phyloP scores from a whole-genome alignment of 148 eudicot genomes.

The Vaccinium darrowii region DNA sequence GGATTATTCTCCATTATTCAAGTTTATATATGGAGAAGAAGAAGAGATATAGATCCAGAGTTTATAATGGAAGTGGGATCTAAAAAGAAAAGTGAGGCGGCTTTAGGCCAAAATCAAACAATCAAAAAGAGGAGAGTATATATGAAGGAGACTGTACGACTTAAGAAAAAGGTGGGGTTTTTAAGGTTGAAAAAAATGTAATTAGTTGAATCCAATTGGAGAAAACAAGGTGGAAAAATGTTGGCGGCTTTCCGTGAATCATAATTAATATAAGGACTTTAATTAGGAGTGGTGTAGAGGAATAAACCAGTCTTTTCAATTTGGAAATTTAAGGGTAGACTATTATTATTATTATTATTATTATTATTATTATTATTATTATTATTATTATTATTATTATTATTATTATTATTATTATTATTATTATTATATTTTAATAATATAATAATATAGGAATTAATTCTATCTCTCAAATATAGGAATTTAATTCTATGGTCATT shows the following conservation, averaged over 20 bases:
- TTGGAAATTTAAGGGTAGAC: neutral
- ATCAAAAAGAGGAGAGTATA: neutral
- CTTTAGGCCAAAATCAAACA: conserved; percentile 13
- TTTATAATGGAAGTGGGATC: neutral
- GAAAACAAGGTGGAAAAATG: neutral
- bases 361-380: too few relatives aligned
- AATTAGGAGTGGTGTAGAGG: neutral
- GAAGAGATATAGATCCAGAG: neutral
- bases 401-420: too few relatives aligned
- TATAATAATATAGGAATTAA: neutral
- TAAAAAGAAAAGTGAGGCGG: conserved; percentile 16
- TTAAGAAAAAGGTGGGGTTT: neutral
- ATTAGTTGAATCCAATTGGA: neutral
- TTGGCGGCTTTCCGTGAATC: conserved; percentile 13
- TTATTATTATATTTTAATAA: neutral
- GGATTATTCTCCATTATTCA: conserved; percentile 7
- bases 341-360: too few relatives aligned
- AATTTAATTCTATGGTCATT: too few relatives aligned
- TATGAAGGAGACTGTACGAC: neutral
- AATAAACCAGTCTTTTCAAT: neutral
- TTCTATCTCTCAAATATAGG: neutral
- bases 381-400: too few relatives aligned
- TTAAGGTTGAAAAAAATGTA: neutral
- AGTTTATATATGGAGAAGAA: neutral
- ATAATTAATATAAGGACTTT: conserved; percentile 10